Percentiles rank a stretch among this genome's conserved stretches.
phyloP scores from a whole-genome alignment of 805 yeast species.

The Maudiozyma turicensis region DNA sequence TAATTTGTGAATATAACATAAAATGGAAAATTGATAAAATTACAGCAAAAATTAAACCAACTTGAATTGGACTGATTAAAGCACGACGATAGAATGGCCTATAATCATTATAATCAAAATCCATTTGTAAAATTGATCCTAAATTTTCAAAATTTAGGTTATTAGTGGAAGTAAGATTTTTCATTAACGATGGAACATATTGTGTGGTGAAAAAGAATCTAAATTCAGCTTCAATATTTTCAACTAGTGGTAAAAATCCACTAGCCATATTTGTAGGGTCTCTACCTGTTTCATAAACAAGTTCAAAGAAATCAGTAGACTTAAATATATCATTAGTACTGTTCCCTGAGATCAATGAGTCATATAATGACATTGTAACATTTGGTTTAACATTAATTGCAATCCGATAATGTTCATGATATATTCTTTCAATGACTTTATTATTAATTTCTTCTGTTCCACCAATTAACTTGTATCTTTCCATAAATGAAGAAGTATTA shows the following conservation, averaged over 20 bases:
- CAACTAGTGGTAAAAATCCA: constrained; percentile 36
- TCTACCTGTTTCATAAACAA: constrained; percentile 53
- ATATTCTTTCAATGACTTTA: constrained; percentile 37
- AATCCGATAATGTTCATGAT: constrained; percentile 53
- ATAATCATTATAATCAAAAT: constrained; percentile 34
- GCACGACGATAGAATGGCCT: constrained; percentile 42
- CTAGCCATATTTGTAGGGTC: constrained; percentile 42
- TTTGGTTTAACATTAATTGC: constrained; percentile 44
- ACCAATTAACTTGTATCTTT: constrained; percentile 3
- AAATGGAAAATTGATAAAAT: constrained; percentile 66
- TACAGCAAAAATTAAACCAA: constrained; percentile 64
- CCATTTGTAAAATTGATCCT: constrained; percentile 23
- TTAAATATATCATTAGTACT: constrained; percentile 11
- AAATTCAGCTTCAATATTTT: constrained; percentile 25
- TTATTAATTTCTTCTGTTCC: constrained; percentile 19
- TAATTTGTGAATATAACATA: constrained; percentile 47
- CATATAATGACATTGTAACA: constrained; percentile 31
- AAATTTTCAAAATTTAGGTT: constrained; percentile 4
- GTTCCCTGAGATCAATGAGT: constrained; percentile 15
- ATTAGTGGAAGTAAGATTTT: constrained; percentile 1
- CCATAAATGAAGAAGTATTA: constrained; percentile 17
- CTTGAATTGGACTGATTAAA: constrained; percentile 59
- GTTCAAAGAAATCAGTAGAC: constrained; percentile 25
- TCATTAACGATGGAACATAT: constrained; percentile 15
- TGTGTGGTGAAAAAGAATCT: constrained; percentile 1